Evolutionary conservation across 257 asterid species (phyloP), one percentile per base, ranked within the genome.

Genomic region (Primulina tabacum): DNA sequence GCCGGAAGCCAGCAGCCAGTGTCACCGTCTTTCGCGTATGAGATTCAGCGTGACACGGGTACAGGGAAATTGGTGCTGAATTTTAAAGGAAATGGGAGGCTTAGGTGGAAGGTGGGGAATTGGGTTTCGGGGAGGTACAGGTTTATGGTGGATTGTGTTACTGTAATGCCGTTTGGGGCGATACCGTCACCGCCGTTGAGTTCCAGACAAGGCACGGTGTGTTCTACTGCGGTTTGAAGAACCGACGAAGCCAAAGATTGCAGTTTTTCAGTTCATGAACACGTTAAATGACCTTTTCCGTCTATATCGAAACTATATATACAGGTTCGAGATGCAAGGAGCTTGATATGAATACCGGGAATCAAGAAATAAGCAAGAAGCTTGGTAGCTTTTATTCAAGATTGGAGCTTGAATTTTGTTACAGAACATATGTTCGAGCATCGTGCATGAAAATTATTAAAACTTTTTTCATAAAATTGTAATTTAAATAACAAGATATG

Each of bases 51-150:
- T 0, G 97, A 91, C 70, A 88, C 80, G 34, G 77, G 59, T 11
- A 72, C 40, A 2, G 97, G 99, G 28, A 82, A 66, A 69, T 32
- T 94, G 74, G 70, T 70, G 0, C 11, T 94, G 57, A 75, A 50
- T 50, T 70, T 91, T 33, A 89, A 89, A 70, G 95, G 64, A 0
- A 75, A 76, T 60, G 99, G 99, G 16, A 76, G 84, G 59, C 83
- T 94, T 0, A 79, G 96, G 57, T 91, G 97, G 99, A 94, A 86
- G 78, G 93, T 94, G n/a, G 96, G 97, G 16, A 86, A 82, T 60
- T 94, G 96, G 95, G 95, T 89, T 73, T 91, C 99, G 0, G 93
- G 99, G 8, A 89, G 89, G 83, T 86, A 94, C 16, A 79, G 97
- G 76, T 89, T 91, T 62, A 68, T 75, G n/a, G 90, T 89, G 0